Conservation (phyloP, 1,139 yeast genomes). For the Pichia sp. region DNA sequence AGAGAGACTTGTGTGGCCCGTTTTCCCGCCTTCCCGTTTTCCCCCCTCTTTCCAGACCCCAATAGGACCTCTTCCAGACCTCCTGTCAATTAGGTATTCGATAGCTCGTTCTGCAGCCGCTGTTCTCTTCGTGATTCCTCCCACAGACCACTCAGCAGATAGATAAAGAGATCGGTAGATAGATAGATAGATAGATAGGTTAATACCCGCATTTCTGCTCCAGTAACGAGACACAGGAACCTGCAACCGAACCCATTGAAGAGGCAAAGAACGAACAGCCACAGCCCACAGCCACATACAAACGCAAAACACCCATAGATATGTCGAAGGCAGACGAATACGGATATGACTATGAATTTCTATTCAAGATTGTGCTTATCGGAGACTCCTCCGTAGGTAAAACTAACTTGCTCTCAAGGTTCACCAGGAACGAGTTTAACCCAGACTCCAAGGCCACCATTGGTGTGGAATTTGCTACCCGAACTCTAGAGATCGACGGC, state of each 20-base stretch:
- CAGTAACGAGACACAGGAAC: background rate
- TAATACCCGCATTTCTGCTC: too few species aligned
- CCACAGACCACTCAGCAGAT: too few species aligned
- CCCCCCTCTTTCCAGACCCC: too few species aligned
- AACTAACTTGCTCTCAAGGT: constrained; percentile 87
- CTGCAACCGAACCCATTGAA: background rate
- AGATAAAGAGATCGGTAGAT: too few species aligned
- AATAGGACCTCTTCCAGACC: too few species aligned
- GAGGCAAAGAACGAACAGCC: background rate
- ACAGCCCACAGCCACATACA: background rate
- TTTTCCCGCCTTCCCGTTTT: too few species aligned
- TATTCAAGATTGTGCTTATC: constrained; percentile 91
- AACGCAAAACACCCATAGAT: background rate
- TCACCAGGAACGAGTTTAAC: constrained; percentile 93
- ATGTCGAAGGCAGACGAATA: constrained; percentile 52
- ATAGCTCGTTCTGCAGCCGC: background rate
- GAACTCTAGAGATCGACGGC: constrained; percentile 92
- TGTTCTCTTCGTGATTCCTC: background rate
- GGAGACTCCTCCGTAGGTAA: constrained; percentile 99
- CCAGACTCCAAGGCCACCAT: constrained; percentile 91
- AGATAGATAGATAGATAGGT: too few species aligned
- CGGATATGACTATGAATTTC: constrained; percentile 90
- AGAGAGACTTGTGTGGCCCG: background rate
- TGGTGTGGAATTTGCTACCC: constrained; percentile 97
- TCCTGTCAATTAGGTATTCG: too few species aligned